These are phyloP conservation scores for Fraxinus floribunda DNA, from an alignment of 305 asterid species.

Conservation along the genomic window DNA sequence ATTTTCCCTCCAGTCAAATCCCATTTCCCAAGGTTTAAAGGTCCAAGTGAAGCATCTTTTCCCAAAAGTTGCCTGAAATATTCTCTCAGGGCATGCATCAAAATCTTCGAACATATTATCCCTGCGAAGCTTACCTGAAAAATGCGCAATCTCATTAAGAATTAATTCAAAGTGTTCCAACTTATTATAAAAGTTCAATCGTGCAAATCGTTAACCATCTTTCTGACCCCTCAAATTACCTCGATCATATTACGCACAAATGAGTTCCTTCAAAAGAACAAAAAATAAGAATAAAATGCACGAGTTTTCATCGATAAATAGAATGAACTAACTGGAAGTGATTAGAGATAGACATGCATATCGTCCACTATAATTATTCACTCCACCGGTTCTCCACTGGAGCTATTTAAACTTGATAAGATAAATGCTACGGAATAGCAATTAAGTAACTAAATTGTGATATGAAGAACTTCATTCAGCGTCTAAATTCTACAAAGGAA, in stretches of 20 bases:
- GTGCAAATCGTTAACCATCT: not conserved
- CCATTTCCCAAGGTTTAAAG: constrained; percentile 38
- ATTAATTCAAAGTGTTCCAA: not conserved
- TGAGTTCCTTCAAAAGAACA: not conserved
- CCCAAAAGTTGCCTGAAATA: constrained; percentile 57
- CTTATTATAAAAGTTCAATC: not conserved
- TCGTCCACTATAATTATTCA: not conserved
- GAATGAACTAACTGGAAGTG: not conserved
- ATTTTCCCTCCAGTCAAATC: constrained; percentile 49
- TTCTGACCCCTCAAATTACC: not conserved
- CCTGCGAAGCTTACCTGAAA: constrained; percentile 52
- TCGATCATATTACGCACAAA: not conserved
- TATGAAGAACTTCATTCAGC: not conserved
- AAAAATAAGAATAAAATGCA: not conserved
- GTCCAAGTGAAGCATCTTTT: constrained; percentile 53
- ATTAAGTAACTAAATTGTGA: not conserved
- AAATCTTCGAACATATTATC: constrained; percentile 36
- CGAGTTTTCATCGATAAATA: not conserved
- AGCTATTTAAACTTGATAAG: not conserved
- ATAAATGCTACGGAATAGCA: not conserved
- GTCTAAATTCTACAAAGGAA: not conserved
- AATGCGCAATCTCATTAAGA: not conserved
- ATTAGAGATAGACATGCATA: not conserved
- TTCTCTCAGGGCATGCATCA: constrained; percentile 44
- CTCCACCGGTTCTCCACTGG: not conserved